phyloP scores from a whole-genome alignment of 2,329 filamentous ascomycete genomes.

The Trichophyton equinum region DNA sequence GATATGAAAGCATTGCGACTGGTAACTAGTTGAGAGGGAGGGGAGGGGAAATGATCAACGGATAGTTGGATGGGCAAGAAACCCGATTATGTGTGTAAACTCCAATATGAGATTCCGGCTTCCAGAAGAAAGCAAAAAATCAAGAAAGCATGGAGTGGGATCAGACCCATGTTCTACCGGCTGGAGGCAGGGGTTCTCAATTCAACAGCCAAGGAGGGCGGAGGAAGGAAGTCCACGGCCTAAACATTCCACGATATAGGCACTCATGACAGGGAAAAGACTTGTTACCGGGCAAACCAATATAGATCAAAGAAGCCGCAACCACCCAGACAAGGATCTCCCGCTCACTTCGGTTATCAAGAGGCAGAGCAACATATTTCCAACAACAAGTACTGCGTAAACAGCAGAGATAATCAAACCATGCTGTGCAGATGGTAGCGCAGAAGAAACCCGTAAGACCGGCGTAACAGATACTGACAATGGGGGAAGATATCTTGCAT shows the following conservation, averaged over 20 bases:
- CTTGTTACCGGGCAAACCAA: neutral
- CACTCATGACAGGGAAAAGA: neutral
- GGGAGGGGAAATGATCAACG: no score
- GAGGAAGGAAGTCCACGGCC: neutral
- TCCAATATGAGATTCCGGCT: neutral
- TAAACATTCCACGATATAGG: neutral
- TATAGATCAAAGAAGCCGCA: neutral
- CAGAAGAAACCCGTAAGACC: neutral
- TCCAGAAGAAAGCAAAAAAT: neutral
- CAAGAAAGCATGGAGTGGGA: neutral
- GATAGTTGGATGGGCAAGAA: neutral
- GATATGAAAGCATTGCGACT: neutral
- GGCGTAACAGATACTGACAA: neutral
- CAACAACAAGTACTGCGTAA: neutral
- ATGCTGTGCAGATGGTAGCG: neutral
- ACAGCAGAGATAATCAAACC: neutral
- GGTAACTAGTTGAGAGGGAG: neutral
- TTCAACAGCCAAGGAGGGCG: constrained; percentile 2
- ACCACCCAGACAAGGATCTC: neutral
- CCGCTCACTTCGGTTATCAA: neutral
- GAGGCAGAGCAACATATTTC: neutral
- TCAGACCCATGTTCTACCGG: neutral
- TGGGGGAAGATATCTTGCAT: neutral
- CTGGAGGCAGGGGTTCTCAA: neutral
- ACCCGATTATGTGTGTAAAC: neutral